Percentiles rank a stretch among this genome's conserved stretches.
Conservation (phyloP, 2,329 filamentous ascomycete species). For the Colletotrichum trifolii region DNA sequence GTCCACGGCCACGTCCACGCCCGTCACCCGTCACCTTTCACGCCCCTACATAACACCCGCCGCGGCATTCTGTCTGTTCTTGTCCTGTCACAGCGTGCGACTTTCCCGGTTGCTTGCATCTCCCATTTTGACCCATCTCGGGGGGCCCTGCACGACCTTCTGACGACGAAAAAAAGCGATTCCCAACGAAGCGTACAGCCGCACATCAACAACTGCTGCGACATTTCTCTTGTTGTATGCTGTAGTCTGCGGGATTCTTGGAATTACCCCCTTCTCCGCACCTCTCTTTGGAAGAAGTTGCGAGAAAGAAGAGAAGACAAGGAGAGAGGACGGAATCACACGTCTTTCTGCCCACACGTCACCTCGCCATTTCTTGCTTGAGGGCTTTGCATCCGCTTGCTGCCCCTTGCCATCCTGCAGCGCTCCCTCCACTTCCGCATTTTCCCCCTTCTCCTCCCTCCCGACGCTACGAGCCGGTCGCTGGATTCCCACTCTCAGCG, state of each 20-base stretch:
- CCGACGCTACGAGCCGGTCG: slow-evolving; percentile 19
- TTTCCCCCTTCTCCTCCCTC: slow-evolving; percentile 10
- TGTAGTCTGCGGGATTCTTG: not conserved
- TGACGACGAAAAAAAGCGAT: slow-evolving; percentile 22
- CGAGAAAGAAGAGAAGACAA: no score
- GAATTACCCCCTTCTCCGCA: no score
- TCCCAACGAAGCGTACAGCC: slow-evolving; percentile 31
- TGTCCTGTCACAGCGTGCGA: slow-evolving; percentile 30
- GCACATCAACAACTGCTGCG: slow-evolving; percentile 16
- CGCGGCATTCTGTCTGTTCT: slow-evolving; percentile 25
- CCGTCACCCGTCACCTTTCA: not conserved
- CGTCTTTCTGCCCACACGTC: slow-evolving; percentile 7
- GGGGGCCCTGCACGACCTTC: slow-evolving; percentile 25
- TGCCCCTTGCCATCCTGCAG: slow-evolving; percentile 30
- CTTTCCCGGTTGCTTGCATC: slow-evolving; percentile 26
- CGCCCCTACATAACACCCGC: slow-evolving; percentile 35
- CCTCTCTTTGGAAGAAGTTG: no score
- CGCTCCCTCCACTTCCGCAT: slow-evolving; percentile 24
- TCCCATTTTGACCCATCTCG: slow-evolving; percentile 28
- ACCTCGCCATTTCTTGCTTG: slow-evolving; percentile 21
- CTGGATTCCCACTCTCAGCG: slow-evolving; percentile 30
- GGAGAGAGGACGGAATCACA: not conserved
- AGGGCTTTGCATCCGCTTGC: slow-evolving; percentile 26
- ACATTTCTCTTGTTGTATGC: slow-evolving; percentile 23
- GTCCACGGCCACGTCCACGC: slow-evolving; percentile 8